A percentile compares a stretch with the other conserved stretches of the same genome.
phyloP scores from a whole-genome alignment of 768 basidiomycete species.

The Trametes villosa region DNA sequence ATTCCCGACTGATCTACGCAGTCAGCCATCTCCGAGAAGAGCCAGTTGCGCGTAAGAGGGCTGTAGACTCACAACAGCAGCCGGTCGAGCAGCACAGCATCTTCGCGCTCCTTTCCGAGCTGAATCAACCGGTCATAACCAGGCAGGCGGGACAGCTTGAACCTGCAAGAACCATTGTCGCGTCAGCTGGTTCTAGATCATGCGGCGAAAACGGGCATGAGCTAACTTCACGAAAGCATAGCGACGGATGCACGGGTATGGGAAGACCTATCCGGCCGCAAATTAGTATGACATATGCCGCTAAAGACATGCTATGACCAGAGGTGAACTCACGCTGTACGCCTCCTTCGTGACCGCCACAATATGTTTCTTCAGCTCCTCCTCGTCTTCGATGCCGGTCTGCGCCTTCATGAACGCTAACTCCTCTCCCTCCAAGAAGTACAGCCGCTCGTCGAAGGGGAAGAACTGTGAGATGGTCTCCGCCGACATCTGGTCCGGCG shows the following conservation, averaged over 20 bases:
- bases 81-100: conserved; percentile 46
- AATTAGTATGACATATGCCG: neutral
- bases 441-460: conserved; percentile 17
- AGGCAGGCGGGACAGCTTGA: conserved; percentile 24
- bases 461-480: too few relatives aligned
- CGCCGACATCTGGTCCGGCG: too few relatives aligned
- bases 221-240: conserved; percentile 28
- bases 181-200: neutral
- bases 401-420: conserved; percentile 27
- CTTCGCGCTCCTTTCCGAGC: conserved; percentile 39
- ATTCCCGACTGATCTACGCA: conserved; percentile 37
- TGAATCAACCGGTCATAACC: conserved; percentile 32
- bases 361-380: conserved; percentile 31
- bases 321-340: conserved; percentile 13
- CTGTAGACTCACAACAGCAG: conserved; percentile 41
- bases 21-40: neutral
- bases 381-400: conserved; percentile 31
- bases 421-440: conserved; percentile 19
- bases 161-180: conserved; percentile 6
- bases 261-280: conserved; percentile 18
- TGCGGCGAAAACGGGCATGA: too few relatives aligned
- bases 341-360: conserved; percentile 30
- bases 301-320: neutral
- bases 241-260: conserved; percentile 32
- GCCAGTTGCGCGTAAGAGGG: neutral